Evolutionary conservation across 768 basidiomycete species (phyloP).

Genomic region (Termitomyces sp.): DNA sequence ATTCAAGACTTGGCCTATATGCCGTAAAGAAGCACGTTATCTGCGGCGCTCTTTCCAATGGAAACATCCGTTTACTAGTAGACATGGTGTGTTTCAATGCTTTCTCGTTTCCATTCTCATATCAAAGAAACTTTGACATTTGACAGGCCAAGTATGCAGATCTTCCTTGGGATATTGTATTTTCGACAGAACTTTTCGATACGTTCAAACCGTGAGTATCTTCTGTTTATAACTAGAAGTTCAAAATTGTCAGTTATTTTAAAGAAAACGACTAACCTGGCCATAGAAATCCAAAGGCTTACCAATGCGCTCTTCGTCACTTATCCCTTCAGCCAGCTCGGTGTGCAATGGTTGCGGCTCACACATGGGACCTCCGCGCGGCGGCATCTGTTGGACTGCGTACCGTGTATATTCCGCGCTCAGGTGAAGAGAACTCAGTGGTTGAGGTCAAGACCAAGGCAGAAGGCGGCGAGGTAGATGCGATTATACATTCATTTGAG

Average conservation of each 20-base stretch:
- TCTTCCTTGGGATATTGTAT: conserved; percentile 59
- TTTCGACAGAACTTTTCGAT: conserved; percentile 55
- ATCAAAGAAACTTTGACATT: background rate
- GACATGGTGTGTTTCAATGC: conserved; percentile 43
- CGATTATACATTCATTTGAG: conserved; percentile 44
- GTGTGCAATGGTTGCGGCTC: conserved; percentile 63
- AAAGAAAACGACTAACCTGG: background rate
- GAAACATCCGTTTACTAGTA: conserved; percentile 52
- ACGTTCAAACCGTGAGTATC: conserved; percentile 59
- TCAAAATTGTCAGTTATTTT: too few species aligned
- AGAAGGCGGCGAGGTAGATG: conserved; percentile 56
- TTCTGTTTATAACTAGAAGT: background rate
- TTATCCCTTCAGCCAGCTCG: conserved; percentile 42
- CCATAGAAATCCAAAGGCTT: conserved; percentile 44
- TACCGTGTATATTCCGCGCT: conserved; percentile 53
- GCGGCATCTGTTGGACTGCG: conserved; percentile 48
- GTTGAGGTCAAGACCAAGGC: conserved; percentile 32
- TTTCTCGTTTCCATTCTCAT: background rate
- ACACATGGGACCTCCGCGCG: conserved; percentile 49
- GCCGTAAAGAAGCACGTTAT: conserved; percentile 45
- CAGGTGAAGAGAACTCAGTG: conserved; percentile 33
- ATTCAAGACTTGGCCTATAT: conserved; percentile 41
- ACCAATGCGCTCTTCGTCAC: conserved; percentile 42
- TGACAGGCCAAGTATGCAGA: conserved; percentile 53
- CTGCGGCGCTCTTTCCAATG: conserved; percentile 56